Base-by-base conservation (phyloP, 1,139 yeast species). In the Geotrichum reessii region DNA sequence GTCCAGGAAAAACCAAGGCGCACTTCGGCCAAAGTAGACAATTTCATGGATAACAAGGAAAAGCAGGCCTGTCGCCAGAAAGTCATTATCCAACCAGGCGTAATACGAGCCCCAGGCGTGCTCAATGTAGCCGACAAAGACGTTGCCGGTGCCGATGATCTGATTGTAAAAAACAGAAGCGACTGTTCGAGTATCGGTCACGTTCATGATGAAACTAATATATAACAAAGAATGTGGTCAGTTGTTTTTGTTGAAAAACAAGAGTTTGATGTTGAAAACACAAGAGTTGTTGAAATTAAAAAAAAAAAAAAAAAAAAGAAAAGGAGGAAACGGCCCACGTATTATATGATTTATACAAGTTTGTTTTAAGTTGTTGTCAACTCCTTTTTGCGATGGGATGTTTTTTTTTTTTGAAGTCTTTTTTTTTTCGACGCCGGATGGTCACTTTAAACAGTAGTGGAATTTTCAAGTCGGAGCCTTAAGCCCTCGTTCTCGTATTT, bases 1-100 rank as follows among this genome's bases (percentile, higher is more conserved):
- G 70, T 88, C 96, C 62, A 89, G 81, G 61, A 89, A 79, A 69
- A 79, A 80, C 96, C 96, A 89, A 25, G 96, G 97, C 58, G 89
- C 67, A 70, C 91, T 85, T 71, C 96, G 82, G 56, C 89, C 91
- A 71, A 89, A 89, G 74, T 89, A 89, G 81, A 87, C 84, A 61
- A 84, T 58, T 73, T 89, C 97, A 73, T 89, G 97, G 62, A 85
- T 76, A 48, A 79, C 66, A 70, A 89, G 86, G 68, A 89, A 85
- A 67, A 89, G 73, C 56, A 88, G 73, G 4, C 97, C 97, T 0
- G 96, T 89, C 54, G 96, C 96, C 60, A 89, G 78, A 44, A 84
- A 76, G 70, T 89, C 96, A 67, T 87, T 89, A 64, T 82, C 78
- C 78, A 87, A 79, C 71, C 81, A 87, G 55, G 80, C 75, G 74